Base-by-base conservation (phyloP, 2,329 filamentous ascomycete genomes). In the Neofusicoccum sp. region DNA sequence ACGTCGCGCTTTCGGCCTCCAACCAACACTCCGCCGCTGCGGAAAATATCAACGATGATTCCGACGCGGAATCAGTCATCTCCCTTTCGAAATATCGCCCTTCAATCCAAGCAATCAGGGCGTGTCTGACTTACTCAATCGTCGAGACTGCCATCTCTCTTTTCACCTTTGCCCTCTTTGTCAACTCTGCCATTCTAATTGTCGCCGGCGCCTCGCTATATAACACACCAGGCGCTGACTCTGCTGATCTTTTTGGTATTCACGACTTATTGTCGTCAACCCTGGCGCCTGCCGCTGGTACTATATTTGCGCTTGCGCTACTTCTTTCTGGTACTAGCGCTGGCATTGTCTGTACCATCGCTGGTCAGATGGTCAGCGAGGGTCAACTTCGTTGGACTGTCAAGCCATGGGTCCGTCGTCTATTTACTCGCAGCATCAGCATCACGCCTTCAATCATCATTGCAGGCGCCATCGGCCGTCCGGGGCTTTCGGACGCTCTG, bases 291-390 rank as follows among this genome's bases (percentile, higher is more conserved):
- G 89, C 85, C 0, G 93, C 92, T 0, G 93, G 91, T 1, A 91
- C 90, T 2, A 81, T 96, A n/a, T 96, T 96, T 67, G 91, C 91
- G 0, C 80, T 96, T 2, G 91, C 92, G 0, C 80, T 96, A 1
- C 83, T 96, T 0, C 84, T 96, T 0, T 93, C 89, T 0, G 92
- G 92, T 7, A 84, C 92, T 11, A 91, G 88, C 0, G 92, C 92
- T 0, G 92, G 92, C 5, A 91, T 96, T 39, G 89, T 96, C 2
- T 96, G 92, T 78, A 96, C 93, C 1, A 95, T 96, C 68, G 86
- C 92, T 0, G 92, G 92, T 0, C 92, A 96, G 74, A 95, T 96
- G 88, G 89, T 96, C 28, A 89, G 87, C 66, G 92, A 96, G 74
- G 92, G 92, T 6, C 91, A 92, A 65, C 75, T 96, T 48, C 86